Evolutionary conservation across 345 rosid species (phyloP).

Genomic region (Psidium friedrichsthalianum): DNA sequence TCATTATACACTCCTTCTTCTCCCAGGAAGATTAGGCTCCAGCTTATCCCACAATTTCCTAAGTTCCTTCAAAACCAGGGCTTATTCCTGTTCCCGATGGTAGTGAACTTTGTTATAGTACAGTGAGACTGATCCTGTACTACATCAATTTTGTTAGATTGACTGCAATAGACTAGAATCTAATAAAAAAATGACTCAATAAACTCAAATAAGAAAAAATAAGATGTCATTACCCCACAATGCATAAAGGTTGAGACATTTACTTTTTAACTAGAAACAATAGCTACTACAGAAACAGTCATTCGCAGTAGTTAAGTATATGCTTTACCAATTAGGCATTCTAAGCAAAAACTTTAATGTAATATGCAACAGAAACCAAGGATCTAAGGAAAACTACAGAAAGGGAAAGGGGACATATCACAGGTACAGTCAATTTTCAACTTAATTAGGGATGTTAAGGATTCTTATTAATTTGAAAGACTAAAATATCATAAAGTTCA

Average conservation of each 20-base stretch:
- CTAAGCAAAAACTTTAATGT: not conserved
- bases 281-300: not conserved
- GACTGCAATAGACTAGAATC: not conserved
- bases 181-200: not conserved
- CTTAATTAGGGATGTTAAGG: not conserved
- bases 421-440: not conserved
- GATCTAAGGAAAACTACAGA: not conserved
- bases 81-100: conserved; percentile 43
- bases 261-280: not conserved
- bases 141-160: not conserved
- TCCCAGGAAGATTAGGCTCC: conserved; percentile 41
- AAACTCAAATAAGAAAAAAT: not conserved
- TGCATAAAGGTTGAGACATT: not conserved
- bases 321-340: not conserved
- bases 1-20: conserved; percentile 49
- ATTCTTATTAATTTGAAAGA: not conserved
- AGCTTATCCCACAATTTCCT: conserved; percentile 48
- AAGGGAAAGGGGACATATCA: not conserved
- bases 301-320: not conserved
- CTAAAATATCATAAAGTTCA: not conserved
- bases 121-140: conserved; percentile 54
- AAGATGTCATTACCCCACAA: not conserved
- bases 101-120: conserved; percentile 33
- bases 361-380: not conserved
- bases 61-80: conserved; percentile 76